Evolutionary conservation across 148 eudicot species (phyloP), one percentile per base, ranked within the genome.

Genomic region (Heliamphora exappendiculata): DNA sequence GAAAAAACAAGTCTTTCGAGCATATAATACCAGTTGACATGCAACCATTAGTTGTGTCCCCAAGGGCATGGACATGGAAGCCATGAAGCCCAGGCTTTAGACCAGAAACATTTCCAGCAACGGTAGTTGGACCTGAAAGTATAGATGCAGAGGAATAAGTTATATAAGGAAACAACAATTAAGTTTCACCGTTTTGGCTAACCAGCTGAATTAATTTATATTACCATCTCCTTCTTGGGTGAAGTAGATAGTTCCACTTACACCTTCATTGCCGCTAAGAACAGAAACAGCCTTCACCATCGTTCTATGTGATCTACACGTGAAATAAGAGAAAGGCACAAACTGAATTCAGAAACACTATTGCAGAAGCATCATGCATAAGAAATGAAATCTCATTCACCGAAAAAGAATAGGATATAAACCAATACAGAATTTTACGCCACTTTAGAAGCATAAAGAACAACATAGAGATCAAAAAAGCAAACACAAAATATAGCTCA

Each of bases 1-100:
- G 29, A 51, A 58, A 7, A 28, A n/a, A 26, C 34, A 54, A 69
- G 5, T 20, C 54, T 14, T 7, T 37, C 17, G 1, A 29, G n/a
- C 68, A 51, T 14, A n/a, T 42, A 60, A 63, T 86, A 91, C 98
- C 98, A 69, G 98, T 91, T 64, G 98, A 93, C 89, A 90, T 85
- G 85, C 98, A 93, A 49, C 98, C 98, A 55, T 93, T 93, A 50
- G 98, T 93, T 41, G 94, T 93, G 86, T 93, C 98, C 16, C 98
- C 98, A 75, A 93, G 89, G 69, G 98, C 91, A 82, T 93, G 98
- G 67, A 91, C 94, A 75, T 93, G 96, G 72, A 93, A 93, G 75
- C 98, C 98, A 84, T 93, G 98, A 73, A 85, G 96, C 51, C 98
- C 96, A 55, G 94, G 91, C 78, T 76, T 88, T 10, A 93, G 96